Conservation (phyloP, 768 basidiomycete genomes). For the Amanita muscaria region DNA sequence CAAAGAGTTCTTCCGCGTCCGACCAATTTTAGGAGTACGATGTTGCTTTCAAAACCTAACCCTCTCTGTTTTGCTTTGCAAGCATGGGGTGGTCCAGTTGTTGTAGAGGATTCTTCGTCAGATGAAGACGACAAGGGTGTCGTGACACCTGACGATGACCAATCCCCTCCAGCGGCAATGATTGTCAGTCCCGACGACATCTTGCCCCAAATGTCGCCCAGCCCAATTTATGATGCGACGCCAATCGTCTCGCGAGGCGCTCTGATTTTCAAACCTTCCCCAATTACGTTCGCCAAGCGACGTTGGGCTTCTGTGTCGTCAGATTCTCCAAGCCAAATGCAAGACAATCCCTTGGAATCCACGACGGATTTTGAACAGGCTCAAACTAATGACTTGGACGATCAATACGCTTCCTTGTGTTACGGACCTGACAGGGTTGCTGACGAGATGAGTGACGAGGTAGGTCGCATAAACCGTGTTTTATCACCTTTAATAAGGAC, state of each 20-base stretch:
- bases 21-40: constrained; percentile 35
- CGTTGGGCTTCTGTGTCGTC: constrained; percentile 42
- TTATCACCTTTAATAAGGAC: background rate
- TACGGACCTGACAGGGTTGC: background rate
- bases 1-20: constrained; percentile 35
- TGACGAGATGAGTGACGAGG: background rate
- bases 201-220: constrained; percentile 10
- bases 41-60: constrained; percentile 49
- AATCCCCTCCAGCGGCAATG: constrained; percentile 31
- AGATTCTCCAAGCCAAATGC: constrained; percentile 16
- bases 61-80: constrained; percentile 51
- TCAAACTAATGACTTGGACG: background rate
- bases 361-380: background rate
- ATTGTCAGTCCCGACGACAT: constrained; percentile 17
- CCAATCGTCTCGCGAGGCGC: constrained; percentile 27
- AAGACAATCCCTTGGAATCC: background rate
- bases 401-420: background rate
- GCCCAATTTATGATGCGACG: constrained; percentile 10
- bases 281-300: constrained; percentile 53
- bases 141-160: constrained; percentile 50
- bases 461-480: background rate
- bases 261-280: constrained; percentile 51
- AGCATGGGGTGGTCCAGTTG: constrained; percentile 43
- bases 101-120: constrained; percentile 31
- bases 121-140: constrained; percentile 43